These are phyloP conservation scores for Curvularia sp. DNA, from an alignment of 2,329 filamentous ascomycete species.

Conservation along the genomic window DNA sequence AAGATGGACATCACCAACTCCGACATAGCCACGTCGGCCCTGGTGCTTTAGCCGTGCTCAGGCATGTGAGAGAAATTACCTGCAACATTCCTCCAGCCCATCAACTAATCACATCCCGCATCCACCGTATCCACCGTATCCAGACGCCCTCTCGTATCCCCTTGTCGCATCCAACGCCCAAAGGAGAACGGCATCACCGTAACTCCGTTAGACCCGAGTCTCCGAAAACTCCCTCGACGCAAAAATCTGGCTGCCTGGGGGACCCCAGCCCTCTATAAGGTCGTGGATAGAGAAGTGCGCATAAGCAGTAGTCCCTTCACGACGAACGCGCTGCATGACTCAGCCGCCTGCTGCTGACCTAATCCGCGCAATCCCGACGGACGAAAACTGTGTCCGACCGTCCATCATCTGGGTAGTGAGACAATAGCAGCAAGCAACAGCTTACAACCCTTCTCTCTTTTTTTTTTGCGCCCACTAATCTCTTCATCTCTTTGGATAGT, in stretches of 20 bases:
- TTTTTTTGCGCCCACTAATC: background rate
- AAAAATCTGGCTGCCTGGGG: slow-evolving; percentile 22
- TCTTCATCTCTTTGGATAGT: slow-evolving; percentile 3
- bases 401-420: slow-evolving; percentile 12
- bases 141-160: background rate
- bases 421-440: slow-evolving; percentile 8
- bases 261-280: slow-evolving; percentile 5
- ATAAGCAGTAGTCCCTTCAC: slow-evolving; percentile 18
- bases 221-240: slow-evolving; percentile 5
- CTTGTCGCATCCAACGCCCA: slow-evolving; percentile 10
- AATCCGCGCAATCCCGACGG: slow-evolving; percentile 19
- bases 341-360: slow-evolving; percentile 23
- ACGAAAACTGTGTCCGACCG: slow-evolving; percentile 23
- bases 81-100: background rate
- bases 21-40: background rate
- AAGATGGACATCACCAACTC: background rate
- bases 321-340: slow-evolving; percentile 17
- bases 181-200: slow-evolving; percentile 11
- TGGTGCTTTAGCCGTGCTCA: background rate
- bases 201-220: slow-evolving; percentile 6
- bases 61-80: background rate
- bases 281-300: slow-evolving; percentile 1
- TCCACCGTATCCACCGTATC: too few species aligned
- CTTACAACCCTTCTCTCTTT: slow-evolving; percentile 17
- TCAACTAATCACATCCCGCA: background rate